Conservation (phyloP, 2,329 filamentous ascomycete species). For the Talaromyces pinophilus region DNA sequence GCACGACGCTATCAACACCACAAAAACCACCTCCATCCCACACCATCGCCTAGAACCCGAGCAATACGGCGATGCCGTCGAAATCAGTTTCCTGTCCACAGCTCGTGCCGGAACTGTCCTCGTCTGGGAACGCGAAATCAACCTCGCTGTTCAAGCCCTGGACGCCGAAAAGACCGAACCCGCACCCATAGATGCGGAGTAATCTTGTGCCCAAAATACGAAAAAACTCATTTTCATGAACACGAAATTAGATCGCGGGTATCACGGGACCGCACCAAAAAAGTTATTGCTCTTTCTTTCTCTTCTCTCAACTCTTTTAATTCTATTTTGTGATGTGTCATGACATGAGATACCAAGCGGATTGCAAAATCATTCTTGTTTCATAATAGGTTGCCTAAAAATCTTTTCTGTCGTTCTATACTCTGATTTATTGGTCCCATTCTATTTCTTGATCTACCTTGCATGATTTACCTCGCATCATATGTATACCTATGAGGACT, state of each 20-base stretch:
- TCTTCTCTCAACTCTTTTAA: neutral
- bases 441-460: neutral
- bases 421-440: neutral
- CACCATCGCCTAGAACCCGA: conserved; percentile 38
- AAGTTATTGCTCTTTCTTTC: conserved; percentile 13
- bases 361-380: conserved; percentile 5
- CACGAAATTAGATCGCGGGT: conserved; percentile 10
- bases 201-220: neutral
- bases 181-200: conserved; percentile 3
- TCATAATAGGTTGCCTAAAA: neutral
- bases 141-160: conserved; percentile 72
- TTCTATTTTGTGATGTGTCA: conserved; percentile 10
- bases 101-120: conserved; percentile 88
- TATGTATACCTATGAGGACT: conserved; percentile 10
- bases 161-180: conserved; percentile 36
- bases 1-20: neutral
- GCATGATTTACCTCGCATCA: conserved; percentile 2
- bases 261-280: conserved; percentile 13
- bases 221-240: neutral
- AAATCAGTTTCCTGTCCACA: conserved; percentile 89
- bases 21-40: conserved; percentile 16
- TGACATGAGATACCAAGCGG: conserved; percentile 19
- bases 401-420: neutral
- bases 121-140: conserved; percentile 71
- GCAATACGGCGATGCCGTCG: conserved; percentile 52